phyloP scores from a whole-genome alignment of 805 yeast genomes.

The Lachancea cidri region DNA sequence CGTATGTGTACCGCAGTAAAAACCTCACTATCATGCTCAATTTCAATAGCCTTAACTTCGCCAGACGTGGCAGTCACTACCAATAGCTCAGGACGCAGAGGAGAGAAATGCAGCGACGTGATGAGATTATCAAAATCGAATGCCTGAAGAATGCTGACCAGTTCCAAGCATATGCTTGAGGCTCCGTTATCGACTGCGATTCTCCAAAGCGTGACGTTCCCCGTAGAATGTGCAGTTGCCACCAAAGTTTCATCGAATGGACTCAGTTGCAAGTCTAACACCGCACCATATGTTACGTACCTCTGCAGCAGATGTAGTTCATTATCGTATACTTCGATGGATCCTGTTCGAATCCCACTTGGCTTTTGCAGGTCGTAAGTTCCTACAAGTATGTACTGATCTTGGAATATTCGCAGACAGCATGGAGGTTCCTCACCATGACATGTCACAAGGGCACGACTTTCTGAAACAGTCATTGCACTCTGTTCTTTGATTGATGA shows the following conservation, averaged over 20 bases:
- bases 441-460: constrained; percentile 16
- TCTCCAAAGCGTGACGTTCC: constrained; percentile 64
- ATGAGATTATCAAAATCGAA: constrained; percentile 48
- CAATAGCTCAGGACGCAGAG: constrained; percentile 34
- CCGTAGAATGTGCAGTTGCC: constrained; percentile 75
- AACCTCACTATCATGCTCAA: neutral
- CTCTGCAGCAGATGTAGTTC: constrained; percentile 25
- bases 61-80: constrained; percentile 70
- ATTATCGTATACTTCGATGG: constrained; percentile 40
- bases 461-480: constrained; percentile 14
- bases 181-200: constrained; percentile 17
- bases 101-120: constrained; percentile 60
- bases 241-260: constrained; percentile 48
- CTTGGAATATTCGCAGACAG: constrained; percentile 52
- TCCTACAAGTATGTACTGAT: constrained; percentile 57
- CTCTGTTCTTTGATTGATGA: no score
- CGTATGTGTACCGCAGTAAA: constrained; percentile 5
- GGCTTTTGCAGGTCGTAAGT: constrained; percentile 70
- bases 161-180: constrained; percentile 12
- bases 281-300: constrained; percentile 49
- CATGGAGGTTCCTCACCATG: constrained; percentile 76
- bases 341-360: constrained; percentile 59
- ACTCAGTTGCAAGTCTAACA: constrained; percentile 69
- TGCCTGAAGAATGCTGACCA: constrained; percentile 37
- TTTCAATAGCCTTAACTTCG: constrained; percentile 36